Conservation (phyloP, 2,329 filamentous ascomycete species). For the Ceratocystis cacaofunesta region DNA sequence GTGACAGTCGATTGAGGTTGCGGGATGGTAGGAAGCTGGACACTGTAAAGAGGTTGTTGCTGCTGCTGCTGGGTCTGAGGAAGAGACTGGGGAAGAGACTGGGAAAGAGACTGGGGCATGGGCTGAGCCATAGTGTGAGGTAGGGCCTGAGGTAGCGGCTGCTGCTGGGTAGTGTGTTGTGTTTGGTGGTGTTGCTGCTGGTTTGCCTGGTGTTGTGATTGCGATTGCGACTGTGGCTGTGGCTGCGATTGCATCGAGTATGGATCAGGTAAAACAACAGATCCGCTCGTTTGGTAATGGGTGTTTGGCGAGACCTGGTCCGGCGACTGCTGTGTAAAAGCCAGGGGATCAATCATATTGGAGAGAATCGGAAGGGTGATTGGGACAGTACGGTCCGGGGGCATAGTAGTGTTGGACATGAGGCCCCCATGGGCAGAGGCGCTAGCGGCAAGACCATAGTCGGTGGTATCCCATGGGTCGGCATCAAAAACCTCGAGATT, state of each 20-base stretch:
- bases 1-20: not conserved
- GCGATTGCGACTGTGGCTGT: not conserved
- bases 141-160: not conserved
- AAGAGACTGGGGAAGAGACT: too few relatives aligned
- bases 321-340: not conserved
- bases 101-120: too few relatives aligned
- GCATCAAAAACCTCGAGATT: conserved; percentile 2
- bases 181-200: not conserved
- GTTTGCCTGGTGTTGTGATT: not conserved
- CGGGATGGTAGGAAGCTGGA: conserved; percentile 8
- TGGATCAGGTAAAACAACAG: conserved; percentile 3
- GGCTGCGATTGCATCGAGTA: conserved; percentile 3
- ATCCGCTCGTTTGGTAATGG: conserved; percentile 2
- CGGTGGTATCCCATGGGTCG: conserved; percentile 4
- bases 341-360: not conserved
- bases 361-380: conserved; percentile 9
- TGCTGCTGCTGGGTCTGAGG: too few relatives aligned
- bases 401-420: not conserved
- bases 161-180: conserved; percentile 6
- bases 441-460: not conserved
- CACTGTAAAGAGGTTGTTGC: not conserved
- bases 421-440: conserved; percentile 2
- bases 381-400: not conserved
- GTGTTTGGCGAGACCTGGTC: conserved; percentile 1
- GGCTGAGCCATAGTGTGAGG: not conserved